These are phyloP conservation scores for Trypanosoma congolense DNA, from an alignment of 208 protist species.

Conservation along the genomic window DNA sequence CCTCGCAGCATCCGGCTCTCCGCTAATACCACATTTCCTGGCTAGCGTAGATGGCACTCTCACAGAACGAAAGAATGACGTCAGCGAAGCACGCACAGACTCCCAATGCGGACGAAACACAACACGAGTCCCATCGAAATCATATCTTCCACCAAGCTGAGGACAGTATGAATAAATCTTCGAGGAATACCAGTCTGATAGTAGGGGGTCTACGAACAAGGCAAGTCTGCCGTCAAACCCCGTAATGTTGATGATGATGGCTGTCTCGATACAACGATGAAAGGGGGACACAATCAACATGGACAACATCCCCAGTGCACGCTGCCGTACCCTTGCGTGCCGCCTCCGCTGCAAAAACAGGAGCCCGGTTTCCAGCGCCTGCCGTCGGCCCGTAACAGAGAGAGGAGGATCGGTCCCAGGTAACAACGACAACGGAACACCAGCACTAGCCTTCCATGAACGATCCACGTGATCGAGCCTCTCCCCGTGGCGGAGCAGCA, in stretches of 20 bases:
- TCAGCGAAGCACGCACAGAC: constrained; percentile 31
- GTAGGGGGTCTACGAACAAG: constrained; percentile 71
- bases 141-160: constrained; percentile 53
- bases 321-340: constrained; percentile 49
- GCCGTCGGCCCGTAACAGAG: constrained; percentile 53
- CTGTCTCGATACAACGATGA: constrained; percentile 81
- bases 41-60: constrained; percentile 6
- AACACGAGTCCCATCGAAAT: constrained; percentile 1
- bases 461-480: constrained; percentile 74
- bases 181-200: constrained; percentile 75
- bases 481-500: constrained; percentile 77
- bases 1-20: constrained; percentile 10
- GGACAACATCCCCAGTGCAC: constrained; percentile 57
- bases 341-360: constrained; percentile 42
- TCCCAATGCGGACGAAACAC: constrained; percentile 40
- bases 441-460: constrained; percentile 43
- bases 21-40: constrained; percentile 7
- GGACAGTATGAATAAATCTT: constrained; percentile 65
- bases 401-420: constrained; percentile 74
- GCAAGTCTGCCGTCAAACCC: constrained; percentile 63
- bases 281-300: constrained; percentile 72
- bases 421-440: constrained; percentile 22
- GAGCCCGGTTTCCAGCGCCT: constrained; percentile 78
- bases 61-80: constrained; percentile 44
- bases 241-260: constrained; percentile 67